Percentiles rank a stretch among this genome's conserved stretches.
phyloP scores from a whole-genome alignment of 2,329 filamentous ascomycete species.

The Cordyceps fumosorosea region DNA sequence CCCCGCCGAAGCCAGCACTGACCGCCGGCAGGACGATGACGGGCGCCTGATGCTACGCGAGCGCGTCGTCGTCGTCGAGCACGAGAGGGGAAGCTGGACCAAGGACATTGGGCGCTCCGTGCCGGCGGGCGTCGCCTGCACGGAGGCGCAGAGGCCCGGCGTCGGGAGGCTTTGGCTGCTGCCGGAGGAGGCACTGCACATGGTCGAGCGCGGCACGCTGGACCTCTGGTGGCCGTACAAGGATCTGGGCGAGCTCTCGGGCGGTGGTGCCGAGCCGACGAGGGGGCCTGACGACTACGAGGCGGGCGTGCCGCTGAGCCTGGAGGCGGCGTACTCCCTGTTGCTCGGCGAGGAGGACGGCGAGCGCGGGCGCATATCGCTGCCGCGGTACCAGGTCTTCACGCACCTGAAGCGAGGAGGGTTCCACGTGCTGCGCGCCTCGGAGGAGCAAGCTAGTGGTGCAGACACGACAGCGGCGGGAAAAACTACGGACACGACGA shows the following conservation, averaged over 20 bases:
- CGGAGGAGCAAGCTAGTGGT: slow-evolving; percentile 21
- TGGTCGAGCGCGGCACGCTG: slow-evolving; percentile 80
- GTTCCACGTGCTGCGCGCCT: slow-evolving; percentile 72
- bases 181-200: slow-evolving; percentile 84
- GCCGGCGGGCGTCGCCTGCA: slow-evolving; percentile 36
- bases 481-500: slow-evolving; percentile 14
- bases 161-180: slow-evolving; percentile 71
- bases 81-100: slow-evolving; percentile 64
- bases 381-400: slow-evolving; percentile 86
- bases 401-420: slow-evolving; percentile 75
- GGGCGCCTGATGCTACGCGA: slow-evolving; percentile 32
- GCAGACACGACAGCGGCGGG: not conserved
- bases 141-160: slow-evolving; percentile 39
- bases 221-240: slow-evolving; percentile 76
- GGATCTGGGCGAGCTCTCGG: slow-evolving; percentile 42
- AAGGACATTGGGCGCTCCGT: slow-evolving; percentile 66
- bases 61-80: slow-evolving; percentile 61
- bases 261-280: slow-evolving; percentile 16
- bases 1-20: too few species aligned
- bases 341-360: slow-evolving; percentile 69
- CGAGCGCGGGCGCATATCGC: slow-evolving; percentile 50
- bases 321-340: slow-evolving; percentile 84
- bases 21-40: slow-evolving; percentile 16
- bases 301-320: slow-evolving; percentile 72
- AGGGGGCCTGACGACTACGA: slow-evolving; percentile 40